phyloP scores from a whole-genome alignment of 441 rosid species.

The Syzygium malaccense region DNA sequence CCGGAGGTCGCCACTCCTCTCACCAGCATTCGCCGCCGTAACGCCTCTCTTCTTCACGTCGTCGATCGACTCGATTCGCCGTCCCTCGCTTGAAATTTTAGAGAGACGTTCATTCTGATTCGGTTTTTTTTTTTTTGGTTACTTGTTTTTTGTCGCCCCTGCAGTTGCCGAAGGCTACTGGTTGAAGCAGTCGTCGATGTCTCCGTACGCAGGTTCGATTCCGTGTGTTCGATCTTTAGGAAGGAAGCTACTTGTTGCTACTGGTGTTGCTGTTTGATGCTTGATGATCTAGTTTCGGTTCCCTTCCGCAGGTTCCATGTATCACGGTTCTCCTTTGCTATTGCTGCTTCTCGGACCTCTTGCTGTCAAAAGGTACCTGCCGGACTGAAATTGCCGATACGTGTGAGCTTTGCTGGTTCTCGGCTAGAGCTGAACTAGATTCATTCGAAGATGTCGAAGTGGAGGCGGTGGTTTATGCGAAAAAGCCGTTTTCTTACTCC shows the following conservation, averaged over 20 bases:
- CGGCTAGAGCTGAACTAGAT: background rate
- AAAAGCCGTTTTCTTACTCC: background rate
- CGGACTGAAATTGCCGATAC: background rate
- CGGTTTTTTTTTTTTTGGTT: background rate
- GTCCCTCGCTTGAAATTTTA: background rate
- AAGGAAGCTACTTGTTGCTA: background rate
- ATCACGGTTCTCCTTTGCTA: conserved; percentile 90
- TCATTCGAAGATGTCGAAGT: background rate
- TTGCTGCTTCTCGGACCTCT: conserved; percentile 83
- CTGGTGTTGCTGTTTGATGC: background rate
- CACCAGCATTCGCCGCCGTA: conserved; percentile 96
- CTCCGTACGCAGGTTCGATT: conserved; percentile 45
- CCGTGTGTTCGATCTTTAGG: background rate
- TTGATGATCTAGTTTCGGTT: background rate
- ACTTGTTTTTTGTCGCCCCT: background rate
- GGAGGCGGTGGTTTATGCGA: background rate
- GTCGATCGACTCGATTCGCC: background rate
- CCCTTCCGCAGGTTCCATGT: conserved; percentile 81
- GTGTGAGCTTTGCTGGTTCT: background rate
- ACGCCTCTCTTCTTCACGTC: conserved; percentile 15
- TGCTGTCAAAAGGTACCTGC: conserved; percentile 51
- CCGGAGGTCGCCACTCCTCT: conserved; percentile 98
- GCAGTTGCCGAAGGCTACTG: conserved; percentile 61
- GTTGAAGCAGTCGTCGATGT: conserved; percentile 54
- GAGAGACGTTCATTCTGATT: background rate